Evolutionary conservation across 345 rosid species (phyloP).

Genomic region (Brassica cretica): DNA sequence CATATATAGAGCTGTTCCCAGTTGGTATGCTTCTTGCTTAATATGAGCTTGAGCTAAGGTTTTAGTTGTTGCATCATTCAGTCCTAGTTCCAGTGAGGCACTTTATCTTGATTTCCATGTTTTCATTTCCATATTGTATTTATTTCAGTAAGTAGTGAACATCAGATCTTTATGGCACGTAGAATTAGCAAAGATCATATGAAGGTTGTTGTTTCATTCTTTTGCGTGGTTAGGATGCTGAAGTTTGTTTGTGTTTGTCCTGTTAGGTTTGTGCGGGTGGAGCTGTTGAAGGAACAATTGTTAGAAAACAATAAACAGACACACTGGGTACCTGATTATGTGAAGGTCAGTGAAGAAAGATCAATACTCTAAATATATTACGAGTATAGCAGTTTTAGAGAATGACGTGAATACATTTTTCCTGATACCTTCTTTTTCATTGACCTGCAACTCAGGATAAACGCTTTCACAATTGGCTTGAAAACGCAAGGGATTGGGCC

Average conservation of each 20-base stretch:
- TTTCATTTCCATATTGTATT: conserved; percentile 13
- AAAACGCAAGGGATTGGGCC: conserved; percentile 99
- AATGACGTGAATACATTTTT: background rate
- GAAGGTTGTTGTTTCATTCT: conserved; percentile 5
- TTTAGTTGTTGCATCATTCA: conserved; percentile 17
- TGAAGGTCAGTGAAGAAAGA: conserved; percentile 61
- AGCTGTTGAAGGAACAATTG: conserved; percentile 70
- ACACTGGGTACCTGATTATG: conserved; percentile 96
- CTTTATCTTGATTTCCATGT: conserved; percentile 9
- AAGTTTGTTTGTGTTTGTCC: conserved; percentile 23
- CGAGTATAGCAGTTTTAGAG: conserved; percentile 9
- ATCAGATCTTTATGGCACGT: conserved; percentile 5
- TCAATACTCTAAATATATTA: conserved; percentile 1
- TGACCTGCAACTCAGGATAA: conserved; percentile 61
- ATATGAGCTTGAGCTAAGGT: conserved; percentile 17
- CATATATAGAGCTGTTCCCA: conserved; percentile 93
- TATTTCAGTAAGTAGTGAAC: background rate
- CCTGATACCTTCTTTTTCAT: conserved; percentile 15
- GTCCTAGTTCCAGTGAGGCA: conserved; percentile 21
- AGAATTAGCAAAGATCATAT: conserved; percentile 5
- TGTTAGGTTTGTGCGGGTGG: conserved; percentile 90
- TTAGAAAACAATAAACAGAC: conserved; percentile 85
- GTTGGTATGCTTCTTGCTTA: conserved; percentile 61
- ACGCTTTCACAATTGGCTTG: conserved; percentile 98
- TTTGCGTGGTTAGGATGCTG: conserved; percentile 15